phyloP scores from a whole-genome alignment of 257 asterid genomes.

The Nyctanthes arbortristis region DNA sequence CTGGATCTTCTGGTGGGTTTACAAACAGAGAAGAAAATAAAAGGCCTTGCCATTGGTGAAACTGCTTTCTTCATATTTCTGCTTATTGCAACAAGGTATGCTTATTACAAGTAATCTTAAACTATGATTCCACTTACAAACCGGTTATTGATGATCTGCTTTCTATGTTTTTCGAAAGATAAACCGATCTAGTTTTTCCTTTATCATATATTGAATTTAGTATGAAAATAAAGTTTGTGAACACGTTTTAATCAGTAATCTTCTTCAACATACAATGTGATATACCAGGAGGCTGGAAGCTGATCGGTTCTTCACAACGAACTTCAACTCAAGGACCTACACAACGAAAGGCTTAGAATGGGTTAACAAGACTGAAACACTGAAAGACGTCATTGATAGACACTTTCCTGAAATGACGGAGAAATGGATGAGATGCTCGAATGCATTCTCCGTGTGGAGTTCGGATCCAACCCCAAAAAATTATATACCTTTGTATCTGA shows the following conservation, averaged over 20 bases:
- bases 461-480: conserved; percentile 28
- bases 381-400: conserved; percentile 54
- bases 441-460: conserved; percentile 76
- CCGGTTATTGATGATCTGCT: too few species aligned
- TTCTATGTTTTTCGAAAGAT: too few species aligned
- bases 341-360: conserved; percentile 61
- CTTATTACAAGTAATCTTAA: background rate
- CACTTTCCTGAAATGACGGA: conserved; percentile 60
- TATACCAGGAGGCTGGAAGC: conserved; percentile 62
- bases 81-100: conserved; percentile 57
- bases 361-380: conserved; percentile 59
- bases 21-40: conserved; percentile 59
- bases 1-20: conserved; percentile 58
- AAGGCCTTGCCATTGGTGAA: conserved; percentile 66
- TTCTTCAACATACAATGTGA: background rate
- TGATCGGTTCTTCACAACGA: conserved; percentile 56
- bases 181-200: too few species aligned
- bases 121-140: background rate
- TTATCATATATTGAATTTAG: too few species aligned
- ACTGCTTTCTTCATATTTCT: conserved; percentile 62
- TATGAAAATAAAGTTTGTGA: too few species aligned
- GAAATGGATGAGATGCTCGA: conserved; percentile 61
- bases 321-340: conserved; percentile 52
- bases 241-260: too few species aligned
- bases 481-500: conserved; percentile 32